phyloP scores from a whole-genome alignment of 768 basidiomycete genomes.

The Thelephora aurantiotincta region DNA sequence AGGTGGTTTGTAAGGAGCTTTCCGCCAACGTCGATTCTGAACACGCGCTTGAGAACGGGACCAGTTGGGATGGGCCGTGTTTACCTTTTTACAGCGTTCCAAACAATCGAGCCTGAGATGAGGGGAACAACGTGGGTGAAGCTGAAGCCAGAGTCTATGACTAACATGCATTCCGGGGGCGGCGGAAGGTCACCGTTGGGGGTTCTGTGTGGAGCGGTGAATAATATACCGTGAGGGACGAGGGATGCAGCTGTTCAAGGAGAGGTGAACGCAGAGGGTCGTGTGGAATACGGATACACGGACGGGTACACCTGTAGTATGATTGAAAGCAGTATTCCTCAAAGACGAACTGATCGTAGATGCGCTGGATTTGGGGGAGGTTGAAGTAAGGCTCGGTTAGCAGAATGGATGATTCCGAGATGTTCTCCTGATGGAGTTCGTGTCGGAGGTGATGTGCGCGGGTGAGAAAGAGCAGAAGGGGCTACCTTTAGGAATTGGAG shows the following conservation, averaged over 20 bases:
- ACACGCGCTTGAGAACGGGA: background rate
- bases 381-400: conserved; percentile 95
- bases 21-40: conserved; percentile 87
- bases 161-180: conserved; percentile 63
- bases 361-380: conserved; percentile 79
- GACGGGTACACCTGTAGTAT: conserved; percentile 73
- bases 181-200: conserved; percentile 17
- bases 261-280: conserved; percentile 7
- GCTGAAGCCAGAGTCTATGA: conserved; percentile 89
- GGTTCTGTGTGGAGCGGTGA: conserved; percentile 19
- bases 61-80: background rate
- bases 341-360: conserved; percentile 91
- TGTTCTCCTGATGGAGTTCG: conserved; percentile 40
- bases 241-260: conserved; percentile 54
- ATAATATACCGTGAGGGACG: conserved; percentile 63
- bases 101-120: conserved; percentile 57
- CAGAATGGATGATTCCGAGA: conserved; percentile 58
- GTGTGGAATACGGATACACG: conserved; percentile 18
- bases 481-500: conserved; percentile 56
- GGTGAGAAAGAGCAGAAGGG: background rate
- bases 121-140: conserved; percentile 88
- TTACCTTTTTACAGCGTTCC: conserved; percentile 74
- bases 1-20: conserved; percentile 93
- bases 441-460: conserved; percentile 4
- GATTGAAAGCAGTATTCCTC: conserved; percentile 92